Base-by-base conservation (phyloP, 495 filamentous ascomycete genomes). In the Penicillium roqueforti region DNA sequence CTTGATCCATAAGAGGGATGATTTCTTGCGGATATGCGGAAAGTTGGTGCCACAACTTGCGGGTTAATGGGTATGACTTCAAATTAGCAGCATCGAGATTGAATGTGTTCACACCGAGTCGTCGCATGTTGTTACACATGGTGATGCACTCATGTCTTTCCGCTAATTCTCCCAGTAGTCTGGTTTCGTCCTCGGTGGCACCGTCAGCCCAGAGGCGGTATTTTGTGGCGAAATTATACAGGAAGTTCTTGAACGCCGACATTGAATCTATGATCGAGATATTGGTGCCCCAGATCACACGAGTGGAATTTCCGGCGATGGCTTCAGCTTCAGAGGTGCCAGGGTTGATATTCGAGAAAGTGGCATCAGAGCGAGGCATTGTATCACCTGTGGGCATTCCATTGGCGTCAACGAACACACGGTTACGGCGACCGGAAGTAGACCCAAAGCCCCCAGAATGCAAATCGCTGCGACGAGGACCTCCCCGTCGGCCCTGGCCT, bases 281-380 rank as follows among this genome's bases (percentile, higher is more conserved):
- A 44, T 96, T 97, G 42, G 93, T 97, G 65, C 95, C 93, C 95
- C 95, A 99, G 53, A 99, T 92, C 36, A 95, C 83, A 53, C 87
- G 80, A 42, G 86, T 86, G 36, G 85, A 88, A 54, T 77, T 80
- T 9, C 91, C 91, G 39, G 88, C 90, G 47, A 96, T 84, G 2
- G 82, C 86, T 63, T 97, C 87, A 0, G 91, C 91, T 66, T 99
- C 93, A 1, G 91, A 95, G 10, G 95, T 97, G 50, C 83, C 84
- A 2, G 89, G 90, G 60, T 96, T 85, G 53, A 89, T 68, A 64
- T 95, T 93, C 0, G 89, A 88, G 68, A 95, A 97, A 0, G 92
- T 91, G 4, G 89, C 86, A 68, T 95, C 90, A 1, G 90, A 95
- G 11, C 66, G 73, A 47, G 70, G 66, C 20, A 72, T 74, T 22